These are phyloP conservation scores for Trichoderma parareesei DNA, from an alignment of 495 filamentous ascomycete species.

Conservation along the genomic window DNA sequence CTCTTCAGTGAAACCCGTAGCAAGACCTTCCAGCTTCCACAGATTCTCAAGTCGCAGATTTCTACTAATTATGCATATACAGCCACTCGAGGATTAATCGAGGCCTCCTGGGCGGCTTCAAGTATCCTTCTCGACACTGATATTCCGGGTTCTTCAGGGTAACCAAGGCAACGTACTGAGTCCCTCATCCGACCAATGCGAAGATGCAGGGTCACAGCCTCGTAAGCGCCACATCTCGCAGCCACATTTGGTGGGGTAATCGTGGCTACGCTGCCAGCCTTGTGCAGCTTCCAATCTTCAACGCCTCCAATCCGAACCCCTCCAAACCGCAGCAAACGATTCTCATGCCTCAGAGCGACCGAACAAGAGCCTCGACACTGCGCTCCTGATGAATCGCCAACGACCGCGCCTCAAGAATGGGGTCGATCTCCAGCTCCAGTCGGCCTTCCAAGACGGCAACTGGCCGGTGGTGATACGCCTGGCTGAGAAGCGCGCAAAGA, in stretches of 20 bases:
- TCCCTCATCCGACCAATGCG: no score
- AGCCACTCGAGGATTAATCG: background rate
- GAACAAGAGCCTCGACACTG: background rate
- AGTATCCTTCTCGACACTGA: background rate
- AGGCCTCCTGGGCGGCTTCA: background rate
- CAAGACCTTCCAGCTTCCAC: background rate
- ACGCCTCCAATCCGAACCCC: background rate
- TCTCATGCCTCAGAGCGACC: background rate
- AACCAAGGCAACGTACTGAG: no score
- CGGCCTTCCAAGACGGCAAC: slow-evolving; percentile 34
- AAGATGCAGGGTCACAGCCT: background rate
- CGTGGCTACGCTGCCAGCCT: background rate
- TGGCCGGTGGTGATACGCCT: slow-evolving; percentile 34
- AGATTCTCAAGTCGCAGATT: background rate
- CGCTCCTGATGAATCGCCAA: slow-evolving; percentile 8
- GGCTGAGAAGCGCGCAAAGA: slow-evolving; percentile 32
- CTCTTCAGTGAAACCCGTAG: background rate
- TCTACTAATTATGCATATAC: background rate
- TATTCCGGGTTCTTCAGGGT: background rate
- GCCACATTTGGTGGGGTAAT: slow-evolving; percentile 1
- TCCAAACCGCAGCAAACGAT: background rate
- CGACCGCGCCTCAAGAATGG: slow-evolving; percentile 27
- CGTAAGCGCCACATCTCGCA: background rate
- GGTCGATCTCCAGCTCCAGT: slow-evolving; percentile 31
- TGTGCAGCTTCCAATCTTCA: background rate